Percentiles rank a stretch among this genome's conserved stretches.
These are phyloP conservation scores for Annulohypoxylon maeteangense DNA, from an alignment of 495 filamentous ascomycete genomes.

Conservation along the genomic window DNA sequence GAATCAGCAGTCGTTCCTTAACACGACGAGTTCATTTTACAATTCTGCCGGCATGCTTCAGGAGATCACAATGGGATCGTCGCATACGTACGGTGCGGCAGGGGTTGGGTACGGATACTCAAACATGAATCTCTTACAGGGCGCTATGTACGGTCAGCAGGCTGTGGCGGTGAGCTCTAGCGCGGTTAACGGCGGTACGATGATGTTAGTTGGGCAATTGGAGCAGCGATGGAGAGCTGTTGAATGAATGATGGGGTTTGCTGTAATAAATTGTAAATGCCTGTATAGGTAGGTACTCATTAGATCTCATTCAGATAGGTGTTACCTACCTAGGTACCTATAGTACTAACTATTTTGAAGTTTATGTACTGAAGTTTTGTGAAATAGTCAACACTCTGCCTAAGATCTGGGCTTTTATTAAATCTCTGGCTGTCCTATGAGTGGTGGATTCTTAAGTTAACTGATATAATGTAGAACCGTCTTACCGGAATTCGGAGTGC, in stretches of 20 bases:
- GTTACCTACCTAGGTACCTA: no score
- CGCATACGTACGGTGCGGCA: constrained; percentile 30
- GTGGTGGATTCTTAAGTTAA: no score
- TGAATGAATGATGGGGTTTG: constrained; percentile 15
- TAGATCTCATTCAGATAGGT: no score
- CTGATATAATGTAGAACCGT: background rate
- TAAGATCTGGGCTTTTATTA: no score
- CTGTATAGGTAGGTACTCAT: no score
- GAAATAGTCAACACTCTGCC: background rate
- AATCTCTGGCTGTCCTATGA: no score
- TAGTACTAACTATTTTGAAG: background rate
- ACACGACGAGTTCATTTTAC: constrained; percentile 20
- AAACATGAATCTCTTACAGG: constrained; percentile 36
- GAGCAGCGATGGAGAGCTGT: constrained; percentile 38
- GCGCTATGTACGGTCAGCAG: constrained; percentile 32
- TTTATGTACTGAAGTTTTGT: no score
- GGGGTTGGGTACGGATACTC: constrained; percentile 35
- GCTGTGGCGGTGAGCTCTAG: constrained; percentile 9
- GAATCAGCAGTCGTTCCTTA: constrained; percentile 30
- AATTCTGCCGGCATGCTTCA: constrained; percentile 17
- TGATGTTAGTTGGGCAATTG: constrained; percentile 23
- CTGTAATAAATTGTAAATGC: no score
- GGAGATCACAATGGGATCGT: constrained; percentile 18
- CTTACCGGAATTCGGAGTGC: background rate
- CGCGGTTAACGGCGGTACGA: background rate